These are phyloP conservation scores for Collybia sordida DNA, from an alignment of 768 basidiomycete genomes.

Conservation along the genomic window DNA sequence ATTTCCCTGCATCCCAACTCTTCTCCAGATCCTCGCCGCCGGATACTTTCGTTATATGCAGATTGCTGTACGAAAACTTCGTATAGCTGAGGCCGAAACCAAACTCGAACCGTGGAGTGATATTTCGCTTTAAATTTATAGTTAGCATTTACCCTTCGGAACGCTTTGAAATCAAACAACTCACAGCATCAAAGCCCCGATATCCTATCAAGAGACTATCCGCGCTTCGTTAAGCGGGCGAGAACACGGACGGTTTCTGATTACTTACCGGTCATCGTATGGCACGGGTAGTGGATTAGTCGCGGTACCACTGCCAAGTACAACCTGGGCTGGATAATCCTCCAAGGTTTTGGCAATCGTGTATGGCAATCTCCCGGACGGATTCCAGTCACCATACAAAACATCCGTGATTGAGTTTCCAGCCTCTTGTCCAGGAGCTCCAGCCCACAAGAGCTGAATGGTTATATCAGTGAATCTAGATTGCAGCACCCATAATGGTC, in stretches of 20 bases:
- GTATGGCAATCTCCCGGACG: slow-evolving; percentile 69
- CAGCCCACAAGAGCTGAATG: slow-evolving; percentile 60
- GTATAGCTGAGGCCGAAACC: slow-evolving; percentile 91
- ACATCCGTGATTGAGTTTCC: slow-evolving; percentile 74
- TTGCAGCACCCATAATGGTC: slow-evolving; percentile 21
- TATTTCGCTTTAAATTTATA: slow-evolving; percentile 46
- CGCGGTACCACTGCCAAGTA: slow-evolving; percentile 32
- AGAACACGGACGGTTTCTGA: neutral
- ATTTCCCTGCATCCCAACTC: slow-evolving; percentile 60
- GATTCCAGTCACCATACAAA: slow-evolving; percentile 68
- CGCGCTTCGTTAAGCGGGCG: neutral
- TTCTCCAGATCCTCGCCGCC: slow-evolving; percentile 35
- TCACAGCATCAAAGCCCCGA: slow-evolving; percentile 64
- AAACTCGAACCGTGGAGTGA: slow-evolving; percentile 83
- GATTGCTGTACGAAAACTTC: slow-evolving; percentile 66
- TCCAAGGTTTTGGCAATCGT: slow-evolving; percentile 62
- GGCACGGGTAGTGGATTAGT: slow-evolving; percentile 47
- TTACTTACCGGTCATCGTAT: slow-evolving; percentile 52
- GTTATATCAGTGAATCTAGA: slow-evolving; percentile 8
- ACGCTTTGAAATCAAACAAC: slow-evolving; percentile 24
- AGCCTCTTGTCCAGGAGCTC: slow-evolving; percentile 62
- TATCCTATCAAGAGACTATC: slow-evolving; percentile 67
- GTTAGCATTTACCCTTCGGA: slow-evolving; percentile 10
- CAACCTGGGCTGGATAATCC: slow-evolving; percentile 59
- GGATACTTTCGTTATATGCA: slow-evolving; percentile 46